Conservation (phyloP, 805 yeast species). For the Saccharomycopsis javanensis region DNA sequence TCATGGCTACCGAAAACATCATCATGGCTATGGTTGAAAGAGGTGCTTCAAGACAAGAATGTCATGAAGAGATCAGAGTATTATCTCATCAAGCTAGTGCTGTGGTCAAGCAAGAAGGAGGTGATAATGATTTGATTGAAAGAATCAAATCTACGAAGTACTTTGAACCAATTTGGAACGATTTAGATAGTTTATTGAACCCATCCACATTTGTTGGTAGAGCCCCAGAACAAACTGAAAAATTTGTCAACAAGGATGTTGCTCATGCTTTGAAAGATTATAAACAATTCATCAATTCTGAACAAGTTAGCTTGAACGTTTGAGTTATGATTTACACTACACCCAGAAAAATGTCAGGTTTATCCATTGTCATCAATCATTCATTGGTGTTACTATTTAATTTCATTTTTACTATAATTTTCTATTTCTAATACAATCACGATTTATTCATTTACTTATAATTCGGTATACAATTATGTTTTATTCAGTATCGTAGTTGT, state of each 20-base stretch:
- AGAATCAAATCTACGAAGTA: conserved; percentile 68
- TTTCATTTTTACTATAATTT: no score
- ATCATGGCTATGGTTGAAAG: conserved; percentile 99
- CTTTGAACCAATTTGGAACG: conserved; percentile 82
- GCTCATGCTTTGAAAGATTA: conserved; percentile 70
- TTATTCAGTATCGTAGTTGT: no score
- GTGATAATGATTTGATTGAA: conserved; percentile 93
- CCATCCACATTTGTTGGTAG: conserved; percentile 96
- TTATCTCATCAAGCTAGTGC: conserved; percentile 95
- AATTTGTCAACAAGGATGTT: conserved; percentile 79
- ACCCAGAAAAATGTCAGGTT: no score
- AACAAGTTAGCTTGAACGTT: conserved; percentile 72
- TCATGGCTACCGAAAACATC: conserved; percentile 98
- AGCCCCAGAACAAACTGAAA: conserved; percentile 96
- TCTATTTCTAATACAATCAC: no score
- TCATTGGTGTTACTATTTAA: no score
- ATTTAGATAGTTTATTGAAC: conserved; percentile 71
- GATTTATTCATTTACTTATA: no score
- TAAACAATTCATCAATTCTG: conserved; percentile 47
- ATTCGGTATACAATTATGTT: no score
- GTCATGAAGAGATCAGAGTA: conserved; percentile 96
- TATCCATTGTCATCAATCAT: no score
- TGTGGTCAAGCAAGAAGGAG: conserved; percentile 96
- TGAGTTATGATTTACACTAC: conserved; percentile 27
- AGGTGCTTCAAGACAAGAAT: conserved; percentile 96